Conservation (phyloP, 2,329 filamentous ascomycete species). For the Massarina eburnea region DNA sequence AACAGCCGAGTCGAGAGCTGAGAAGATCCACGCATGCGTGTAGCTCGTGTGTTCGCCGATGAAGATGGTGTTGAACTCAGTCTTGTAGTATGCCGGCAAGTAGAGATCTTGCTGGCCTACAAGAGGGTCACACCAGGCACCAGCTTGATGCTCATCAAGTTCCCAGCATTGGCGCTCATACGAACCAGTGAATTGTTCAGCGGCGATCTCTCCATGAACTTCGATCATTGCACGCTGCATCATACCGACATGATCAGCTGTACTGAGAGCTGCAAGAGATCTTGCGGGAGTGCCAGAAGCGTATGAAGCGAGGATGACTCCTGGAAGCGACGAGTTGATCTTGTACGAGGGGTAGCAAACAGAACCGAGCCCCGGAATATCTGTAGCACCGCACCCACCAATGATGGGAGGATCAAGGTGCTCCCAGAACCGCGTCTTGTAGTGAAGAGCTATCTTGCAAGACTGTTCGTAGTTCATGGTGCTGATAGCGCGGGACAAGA, state of each 20-base stretch:
- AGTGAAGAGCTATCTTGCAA: constrained; percentile 67
- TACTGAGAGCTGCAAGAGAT: constrained; percentile 53
- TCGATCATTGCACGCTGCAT: constrained; percentile 67
- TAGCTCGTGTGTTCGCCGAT: constrained; percentile 68
- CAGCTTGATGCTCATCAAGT: constrained; percentile 61
- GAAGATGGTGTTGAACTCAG: constrained; percentile 69
- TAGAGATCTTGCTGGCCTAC: constrained; percentile 70
- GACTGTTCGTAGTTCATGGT: constrained; percentile 53
- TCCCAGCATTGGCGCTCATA: constrained; percentile 69
- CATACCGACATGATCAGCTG: constrained; percentile 63
- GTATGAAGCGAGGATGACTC: constrained; percentile 65
- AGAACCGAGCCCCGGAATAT: constrained; percentile 63
- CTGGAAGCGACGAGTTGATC: constrained; percentile 64
- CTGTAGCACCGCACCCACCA: constrained; percentile 63
- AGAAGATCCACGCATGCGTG: constrained; percentile 71
- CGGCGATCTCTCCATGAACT: constrained; percentile 63
- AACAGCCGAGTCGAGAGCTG: constrained; percentile 67
- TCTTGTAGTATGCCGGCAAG: constrained; percentile 72
- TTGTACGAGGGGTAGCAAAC: constrained; percentile 70
- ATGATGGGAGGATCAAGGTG: constrained; percentile 58
- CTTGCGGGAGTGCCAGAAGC: constrained; percentile 49
- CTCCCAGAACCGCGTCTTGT: constrained; percentile 65
- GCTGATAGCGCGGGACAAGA: constrained; percentile 52
- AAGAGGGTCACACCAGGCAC: constrained; percentile 62
- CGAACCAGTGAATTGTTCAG: constrained; percentile 65